Evolutionary conservation across 2,329 filamentous ascomycete species (phyloP), one percentile per base, ranked within the genome.

Genomic region (Chrysoporthe austroafricana): DNA sequence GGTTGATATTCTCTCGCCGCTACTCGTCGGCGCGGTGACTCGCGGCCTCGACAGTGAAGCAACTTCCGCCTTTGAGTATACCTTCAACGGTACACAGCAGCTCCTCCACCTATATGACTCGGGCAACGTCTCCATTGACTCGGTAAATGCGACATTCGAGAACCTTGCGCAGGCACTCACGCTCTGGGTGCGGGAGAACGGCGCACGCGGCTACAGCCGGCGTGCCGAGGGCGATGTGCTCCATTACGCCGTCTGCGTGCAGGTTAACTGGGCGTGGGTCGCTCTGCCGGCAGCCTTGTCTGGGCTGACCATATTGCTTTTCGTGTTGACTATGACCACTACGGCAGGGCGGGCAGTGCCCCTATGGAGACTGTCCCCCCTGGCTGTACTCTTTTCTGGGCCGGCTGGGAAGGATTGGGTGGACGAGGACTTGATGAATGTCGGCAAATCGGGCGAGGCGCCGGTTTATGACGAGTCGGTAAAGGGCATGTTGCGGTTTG

Each of bases 251-350:
- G 18, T 61, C 6, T 64, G 66, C n/a, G 43, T 67, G 39, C 43
- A 42, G 34, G 66, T 64, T 11, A 56, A 42, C 1, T 67, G 66
- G 66, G 44, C 14, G 8, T 67, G 61, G 66, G 21, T 67, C 6
- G n/a, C 66, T 2, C 36, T 67, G 8, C 66, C 66, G 16, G 56
- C 66, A 1, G 34, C 21, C 13, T 36, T 67, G 34, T 26, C 44
- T 4, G 54, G 39, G 8, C 54, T 64, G n/a, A 52, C 44, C 21
- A n/a, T 64, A 16, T 7, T 59, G 6, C 63, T 65, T 7, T 4
- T 61, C n/a, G 11, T 44, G 11, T 34, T 67, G 18, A 63, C 61
- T 1, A 11, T 54, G 11, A 8, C 52, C n/a, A 46, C 42, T n/a
- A 64, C 66, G 7, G 44, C 52, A 34, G 16, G 61, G 6, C 42